Base-by-base conservation (phyloP, 768 basidiomycete species). In the Rhizopogon sp. region DNA sequence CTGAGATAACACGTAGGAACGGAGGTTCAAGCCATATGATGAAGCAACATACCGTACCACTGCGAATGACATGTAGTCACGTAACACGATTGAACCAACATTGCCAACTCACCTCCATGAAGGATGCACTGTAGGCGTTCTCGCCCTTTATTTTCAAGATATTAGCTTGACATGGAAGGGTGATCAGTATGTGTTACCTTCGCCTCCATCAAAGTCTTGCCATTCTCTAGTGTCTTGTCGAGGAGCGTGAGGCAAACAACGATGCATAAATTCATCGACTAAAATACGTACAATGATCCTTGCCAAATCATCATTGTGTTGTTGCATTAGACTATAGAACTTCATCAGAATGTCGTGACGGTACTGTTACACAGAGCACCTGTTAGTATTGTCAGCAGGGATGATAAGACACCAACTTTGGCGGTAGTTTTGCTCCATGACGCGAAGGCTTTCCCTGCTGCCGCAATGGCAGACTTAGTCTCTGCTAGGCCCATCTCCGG, bases 401-500 rank as follows among this genome's bases (percentile, higher is more conserved):
- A 16, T 17, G 22, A 33, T 16, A 10, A 44, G 44, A n/a, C 9
- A 22, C 61, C 72, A 37, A 91, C 90, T 77, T 92, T 94, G 22
- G 90, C 88, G 1, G 91, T 90, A 29, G 93, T 96, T 65, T 76
- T 84, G 60, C 88, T 83, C 93, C 93, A 99, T 0, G 82, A 78
- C 61, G 83, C 80, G 71, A 98, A 93, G 0, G 95, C 91, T 46
- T 76, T 81, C 6, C 76, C 71, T 9, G 97, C 97, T 11, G 88
- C 88, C 17, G 82, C 74, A 57, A 98, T 93, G 28, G 95, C 97
- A 59, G 83, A 76, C 62, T 85, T 84, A 9, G 92, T 90, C 71
- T 98, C 93, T 28, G 78, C 77, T 43, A 90, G 66, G 9, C 87
- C 89, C 87, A 97, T 90, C 66, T 98, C 96, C 3, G 94, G 91